Evolutionary conservation across 257 asterid species (phyloP).

Genomic region (Perilla frutescens): DNA sequence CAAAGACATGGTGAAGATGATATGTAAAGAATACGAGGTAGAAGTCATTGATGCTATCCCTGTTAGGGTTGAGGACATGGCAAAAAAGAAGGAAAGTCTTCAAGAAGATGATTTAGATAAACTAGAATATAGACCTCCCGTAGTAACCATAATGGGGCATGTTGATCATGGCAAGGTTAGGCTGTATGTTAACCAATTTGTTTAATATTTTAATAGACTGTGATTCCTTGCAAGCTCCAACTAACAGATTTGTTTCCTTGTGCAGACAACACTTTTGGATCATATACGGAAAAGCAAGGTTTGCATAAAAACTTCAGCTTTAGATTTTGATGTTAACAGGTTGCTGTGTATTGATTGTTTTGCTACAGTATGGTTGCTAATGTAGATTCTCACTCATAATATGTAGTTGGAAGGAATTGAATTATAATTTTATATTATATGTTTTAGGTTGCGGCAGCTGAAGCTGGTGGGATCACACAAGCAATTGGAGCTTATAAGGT

Average conservation of each 20-base stretch:
- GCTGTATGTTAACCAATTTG: constrained; percentile 7
- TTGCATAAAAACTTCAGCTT: constrained; percentile 23
- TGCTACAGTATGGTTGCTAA: constrained; percentile 7
- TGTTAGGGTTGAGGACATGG: constrained; percentile 81
- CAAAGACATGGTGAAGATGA: constrained; percentile 94
- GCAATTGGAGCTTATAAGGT: constrained; percentile 98
- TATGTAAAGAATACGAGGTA: constrained; percentile 80
- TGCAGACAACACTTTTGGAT: constrained; percentile 97
- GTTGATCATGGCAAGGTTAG: constrained; percentile 99
- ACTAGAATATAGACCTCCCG: constrained; percentile 86
- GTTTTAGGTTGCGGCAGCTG: constrained; percentile 87
- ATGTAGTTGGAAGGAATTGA: constrained; percentile 35
- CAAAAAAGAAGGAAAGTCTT: constrained; percentile 76
- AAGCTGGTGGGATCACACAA: constrained; percentile 99
- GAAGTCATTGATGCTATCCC: constrained; percentile 85
- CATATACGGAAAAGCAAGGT: constrained; percentile 85
- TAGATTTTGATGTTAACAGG: constrained; percentile 6
- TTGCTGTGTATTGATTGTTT: constrained; percentile 4
- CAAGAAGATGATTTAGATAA: constrained; percentile 87
- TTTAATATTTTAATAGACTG: background rate
- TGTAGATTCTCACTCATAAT: constrained; percentile 5
- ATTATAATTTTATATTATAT: constrained; percentile 16
- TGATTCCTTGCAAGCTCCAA: background rate
- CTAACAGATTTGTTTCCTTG: constrained; percentile 35
- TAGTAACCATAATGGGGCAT: constrained; percentile 97